Evolutionary conservation across 352 stramenopile genomes (phyloP).

Genomic region (Phytophthora lateralis): DNA sequence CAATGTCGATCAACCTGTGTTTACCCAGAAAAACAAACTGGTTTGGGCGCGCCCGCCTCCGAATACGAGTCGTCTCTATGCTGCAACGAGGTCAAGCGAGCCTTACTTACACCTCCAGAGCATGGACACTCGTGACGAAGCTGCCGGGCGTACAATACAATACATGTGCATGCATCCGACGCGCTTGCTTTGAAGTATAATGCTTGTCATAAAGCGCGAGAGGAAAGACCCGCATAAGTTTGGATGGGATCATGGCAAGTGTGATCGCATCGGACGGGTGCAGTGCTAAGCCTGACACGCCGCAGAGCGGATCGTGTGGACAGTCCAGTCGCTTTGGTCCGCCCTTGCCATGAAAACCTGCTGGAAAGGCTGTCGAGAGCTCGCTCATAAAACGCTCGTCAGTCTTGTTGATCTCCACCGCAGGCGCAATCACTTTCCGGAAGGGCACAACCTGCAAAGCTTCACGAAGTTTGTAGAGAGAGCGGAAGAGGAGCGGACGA

Average conservation of each 20-base stretch:
- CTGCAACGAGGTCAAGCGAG: slow-evolving; percentile 21
- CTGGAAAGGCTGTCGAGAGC: slow-evolving; percentile 28
- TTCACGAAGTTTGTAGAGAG: slow-evolving; percentile 24
- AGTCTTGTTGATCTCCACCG: neutral
- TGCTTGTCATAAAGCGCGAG: slow-evolving; percentile 9
- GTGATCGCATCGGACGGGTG: neutral
- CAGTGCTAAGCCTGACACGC: slow-evolving; percentile 8
- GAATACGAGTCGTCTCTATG: slow-evolving; percentile 26
- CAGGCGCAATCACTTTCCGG: slow-evolving; percentile 24
- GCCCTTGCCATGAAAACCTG: slow-evolving; percentile 28
- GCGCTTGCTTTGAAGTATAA: slow-evolving; percentile 6
- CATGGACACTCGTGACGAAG: slow-evolving; percentile 13
- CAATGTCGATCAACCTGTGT: slow-evolving; percentile 24
- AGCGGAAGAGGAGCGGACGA: slow-evolving; percentile 24
- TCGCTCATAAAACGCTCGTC: slow-evolving; percentile 26
- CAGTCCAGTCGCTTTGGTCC: slow-evolving; percentile 21
- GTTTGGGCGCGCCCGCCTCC: slow-evolving; percentile 19
- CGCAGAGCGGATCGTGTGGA: slow-evolving; percentile 18
- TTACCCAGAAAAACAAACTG: slow-evolving; percentile 4
- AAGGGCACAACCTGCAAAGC: slow-evolving; percentile 5
- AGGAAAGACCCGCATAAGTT: slow-evolving; percentile 1
- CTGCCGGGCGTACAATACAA: too few relatives aligned
- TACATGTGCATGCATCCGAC: too few relatives aligned
- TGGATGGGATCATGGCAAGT: slow-evolving; percentile 2
- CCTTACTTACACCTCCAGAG: slow-evolving; percentile 31